phyloP scores from a whole-genome alignment of 305 asterid genomes.

The Fraxinus angustifolia region DNA sequence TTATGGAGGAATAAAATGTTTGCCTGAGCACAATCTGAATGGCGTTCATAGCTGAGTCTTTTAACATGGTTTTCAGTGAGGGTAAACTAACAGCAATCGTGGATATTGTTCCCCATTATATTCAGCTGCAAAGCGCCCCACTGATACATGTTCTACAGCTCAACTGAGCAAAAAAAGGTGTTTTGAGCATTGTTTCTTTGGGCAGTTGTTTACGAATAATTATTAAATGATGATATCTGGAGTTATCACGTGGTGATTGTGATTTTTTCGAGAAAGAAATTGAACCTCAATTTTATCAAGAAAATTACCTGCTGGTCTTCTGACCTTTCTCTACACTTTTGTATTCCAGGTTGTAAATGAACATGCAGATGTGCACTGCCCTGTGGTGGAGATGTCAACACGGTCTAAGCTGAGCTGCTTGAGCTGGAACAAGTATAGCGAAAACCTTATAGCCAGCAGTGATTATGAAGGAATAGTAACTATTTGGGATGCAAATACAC shows the following conservation, averaged over 20 bases:
- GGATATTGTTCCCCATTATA: neutral
- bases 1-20: neutral
- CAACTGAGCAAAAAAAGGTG: neutral
- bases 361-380: slow-evolving; percentile 42
- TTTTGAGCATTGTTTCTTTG: neutral
- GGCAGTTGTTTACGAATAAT: neutral
- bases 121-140: neutral
- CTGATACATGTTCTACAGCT: neutral
- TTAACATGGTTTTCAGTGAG: neutral
- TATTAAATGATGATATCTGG: slow-evolving; percentile 4
- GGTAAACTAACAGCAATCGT: neutral
- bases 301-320: neutral
- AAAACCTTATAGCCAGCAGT: slow-evolving; percentile 45
- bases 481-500: slow-evolving; percentile 46
- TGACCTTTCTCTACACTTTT: slow-evolving; percentile 14
- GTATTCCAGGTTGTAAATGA: slow-evolving; percentile 59
- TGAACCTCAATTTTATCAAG: neutral
- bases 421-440: slow-evolving; percentile 50
- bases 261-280: slow-evolving; percentile 8
- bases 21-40: neutral
- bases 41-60: neutral
- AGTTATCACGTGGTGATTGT: neutral
- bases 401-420: slow-evolving; percentile 51
- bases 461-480: slow-evolving; percentile 53
- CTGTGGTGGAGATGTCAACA: slow-evolving; percentile 52